A percentile compares a stretch with the other conserved stretches of the same genome.
phyloP scores from a whole-genome alignment of 768 basidiomycete genomes.

The Krasilnikovozyma curviuscula region DNA sequence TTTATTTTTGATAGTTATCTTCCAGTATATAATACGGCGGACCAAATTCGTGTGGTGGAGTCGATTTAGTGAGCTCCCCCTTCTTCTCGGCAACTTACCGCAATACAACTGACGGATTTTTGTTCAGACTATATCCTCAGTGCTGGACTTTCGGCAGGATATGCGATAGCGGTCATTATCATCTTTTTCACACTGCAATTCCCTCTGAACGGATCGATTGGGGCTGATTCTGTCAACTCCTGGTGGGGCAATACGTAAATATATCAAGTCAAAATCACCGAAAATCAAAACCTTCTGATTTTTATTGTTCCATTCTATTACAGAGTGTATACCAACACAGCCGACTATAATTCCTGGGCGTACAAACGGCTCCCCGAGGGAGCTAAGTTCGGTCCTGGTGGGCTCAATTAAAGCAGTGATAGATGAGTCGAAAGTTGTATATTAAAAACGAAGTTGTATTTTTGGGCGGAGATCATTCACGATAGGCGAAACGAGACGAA shows the following conservation, averaged over 20 bases:
- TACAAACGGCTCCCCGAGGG: not conserved
- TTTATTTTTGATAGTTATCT: conserved; percentile 23
- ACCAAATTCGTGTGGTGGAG: conserved; percentile 4
- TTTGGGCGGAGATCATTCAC: no score
- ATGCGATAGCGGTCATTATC: conserved; percentile 28
- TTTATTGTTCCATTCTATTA: not conserved
- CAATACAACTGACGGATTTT: not conserved
- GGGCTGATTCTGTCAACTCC: conserved; percentile 32
- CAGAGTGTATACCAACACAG: conserved; percentile 1
- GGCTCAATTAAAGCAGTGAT: no score
- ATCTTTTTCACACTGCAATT: conserved; percentile 12
- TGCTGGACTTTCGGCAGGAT: conserved; percentile 4
- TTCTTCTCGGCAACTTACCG: not conserved
- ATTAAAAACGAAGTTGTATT: no score
- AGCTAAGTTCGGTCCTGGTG: conserved; percentile 3
- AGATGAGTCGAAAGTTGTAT: no score
- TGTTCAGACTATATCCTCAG: conserved; percentile 8
- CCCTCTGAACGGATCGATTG: conserved; percentile 38
- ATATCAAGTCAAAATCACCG: not conserved
- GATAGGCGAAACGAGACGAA: no score
- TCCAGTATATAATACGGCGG: not conserved
- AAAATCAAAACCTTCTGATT: not conserved
- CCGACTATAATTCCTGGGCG: not conserved
- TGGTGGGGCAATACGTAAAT: conserved; percentile 68
- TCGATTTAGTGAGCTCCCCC: conserved; percentile 1